Conservation (phyloP, 176 grass and related monocot genomes). For the Ananas comosus region DNA sequence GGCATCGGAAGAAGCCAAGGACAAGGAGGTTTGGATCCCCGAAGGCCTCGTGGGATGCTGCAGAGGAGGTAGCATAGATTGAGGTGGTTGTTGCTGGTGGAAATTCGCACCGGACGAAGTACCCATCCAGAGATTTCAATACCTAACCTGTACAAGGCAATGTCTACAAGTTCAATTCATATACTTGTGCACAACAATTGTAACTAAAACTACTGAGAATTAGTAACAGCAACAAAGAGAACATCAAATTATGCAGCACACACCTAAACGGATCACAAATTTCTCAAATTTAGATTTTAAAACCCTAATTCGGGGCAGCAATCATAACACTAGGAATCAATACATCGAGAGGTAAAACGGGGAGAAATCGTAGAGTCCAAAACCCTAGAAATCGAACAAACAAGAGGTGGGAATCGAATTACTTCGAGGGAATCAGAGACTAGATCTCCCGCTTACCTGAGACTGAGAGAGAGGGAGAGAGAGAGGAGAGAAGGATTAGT, state of each 20-base stretch:
- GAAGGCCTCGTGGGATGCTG: slow-evolving; percentile 22
- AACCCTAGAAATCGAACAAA: not conserved
- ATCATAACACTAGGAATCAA: not conserved
- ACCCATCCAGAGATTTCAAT: slow-evolving; percentile 37
- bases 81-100: slow-evolving; percentile 39
- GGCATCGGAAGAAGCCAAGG: slow-evolving; percentile 59
- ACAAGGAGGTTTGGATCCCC: slow-evolving; percentile 59
- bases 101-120: slow-evolving; percentile 50
- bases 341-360: not conserved
- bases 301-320: not conserved
- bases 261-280: not conserved
- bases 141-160: slow-evolving; percentile 11
- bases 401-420: not conserved
- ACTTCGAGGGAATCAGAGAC: not conserved
- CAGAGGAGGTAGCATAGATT: slow-evolving; percentile 37
- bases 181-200: not conserved
- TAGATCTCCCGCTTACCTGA: not conserved
- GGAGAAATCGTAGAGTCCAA: not conserved
- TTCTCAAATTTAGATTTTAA: not conserved
- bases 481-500: not conserved
- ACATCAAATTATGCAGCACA: not conserved
- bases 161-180: not conserved
- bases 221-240: not conserved
- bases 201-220: not conserved
- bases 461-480: too few species aligned